Evolutionary conservation across 768 basidiomycete genomes (phyloP).

Genomic region (Boletus pseudo-olivaceus): DNA sequence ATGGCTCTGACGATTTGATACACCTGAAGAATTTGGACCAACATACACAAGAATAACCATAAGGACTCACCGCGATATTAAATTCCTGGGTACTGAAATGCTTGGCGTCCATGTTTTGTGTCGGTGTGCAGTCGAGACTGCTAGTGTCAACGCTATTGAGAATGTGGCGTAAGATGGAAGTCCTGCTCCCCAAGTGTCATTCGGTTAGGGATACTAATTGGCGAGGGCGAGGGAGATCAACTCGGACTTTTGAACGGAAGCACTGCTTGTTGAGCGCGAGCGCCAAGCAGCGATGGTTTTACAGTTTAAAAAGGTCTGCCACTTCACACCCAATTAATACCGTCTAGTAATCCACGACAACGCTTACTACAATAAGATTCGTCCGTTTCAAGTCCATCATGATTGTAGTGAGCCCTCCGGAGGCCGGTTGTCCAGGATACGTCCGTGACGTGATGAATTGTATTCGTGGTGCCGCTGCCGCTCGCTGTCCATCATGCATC

Average conservation of each 20-base stretch:
- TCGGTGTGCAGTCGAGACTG: neutral
- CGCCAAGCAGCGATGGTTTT: too few species aligned
- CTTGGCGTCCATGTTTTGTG: neutral
- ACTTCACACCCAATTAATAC: too few species aligned
- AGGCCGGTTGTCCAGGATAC: neutral
- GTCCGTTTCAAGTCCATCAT: too few species aligned
- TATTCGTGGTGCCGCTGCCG: too few species aligned
- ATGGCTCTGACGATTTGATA: constrained; percentile 64
- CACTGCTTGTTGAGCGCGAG: neutral
- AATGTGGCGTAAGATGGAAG: neutral
- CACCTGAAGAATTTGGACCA: constrained; percentile 41
- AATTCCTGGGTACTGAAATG: constrained; percentile 5
- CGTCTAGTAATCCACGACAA: too few species aligned
- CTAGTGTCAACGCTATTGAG: neutral
- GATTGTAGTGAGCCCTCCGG: too few species aligned
- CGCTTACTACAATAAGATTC: too few species aligned
- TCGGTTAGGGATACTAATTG: neutral
- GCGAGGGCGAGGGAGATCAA: neutral
- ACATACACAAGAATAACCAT: neutral
- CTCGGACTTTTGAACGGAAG: neutral
- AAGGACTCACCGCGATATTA: constrained; percentile 13
- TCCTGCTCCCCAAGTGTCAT: neutral
- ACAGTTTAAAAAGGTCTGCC: too few species aligned
- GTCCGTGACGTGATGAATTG: neutral
- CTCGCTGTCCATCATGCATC: too few species aligned